Conservation (phyloP, 208 protist species). For the Wallacemonas sp. region DNA sequence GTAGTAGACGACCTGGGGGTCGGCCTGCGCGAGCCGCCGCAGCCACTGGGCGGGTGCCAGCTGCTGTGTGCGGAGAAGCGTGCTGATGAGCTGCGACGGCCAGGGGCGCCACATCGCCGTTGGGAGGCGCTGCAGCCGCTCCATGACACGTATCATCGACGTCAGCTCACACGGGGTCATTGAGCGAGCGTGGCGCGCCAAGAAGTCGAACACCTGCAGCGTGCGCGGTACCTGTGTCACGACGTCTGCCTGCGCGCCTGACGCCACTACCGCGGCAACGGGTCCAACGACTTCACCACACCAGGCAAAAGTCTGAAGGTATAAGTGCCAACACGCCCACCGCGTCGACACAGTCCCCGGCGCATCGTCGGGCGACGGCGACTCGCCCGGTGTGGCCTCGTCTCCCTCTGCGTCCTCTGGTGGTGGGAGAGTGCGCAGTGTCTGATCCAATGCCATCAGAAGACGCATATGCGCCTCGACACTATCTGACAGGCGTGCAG, state of each 20-base stretch:
- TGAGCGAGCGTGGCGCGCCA: neutral
- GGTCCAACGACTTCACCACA: neutral
- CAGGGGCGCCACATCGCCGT: constrained; percentile 42
- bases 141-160: neutral
- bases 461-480: constrained; percentile 1
- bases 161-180: neutral
- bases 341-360: neutral
- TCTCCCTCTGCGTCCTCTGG: neutral
- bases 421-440: neutral
- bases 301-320: neutral
- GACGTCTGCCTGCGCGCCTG: neutral
- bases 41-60: constrained; percentile 32
- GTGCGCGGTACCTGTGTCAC: neutral
- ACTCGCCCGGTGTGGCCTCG: no score
- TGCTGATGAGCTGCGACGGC: constrained; percentile 63
- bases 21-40: constrained; percentile 28
- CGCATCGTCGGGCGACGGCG: neutral
- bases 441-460: constrained; percentile 10
- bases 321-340: constrained; percentile 11
- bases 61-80: constrained; percentile 23
- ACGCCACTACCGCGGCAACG: neutral
- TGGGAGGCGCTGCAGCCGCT: neutral
- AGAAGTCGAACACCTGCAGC: constrained; percentile 16
- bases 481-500: neutral
- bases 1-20: constrained; percentile 81